Evolutionary conservation across 2,329 filamentous ascomycete genomes (phyloP).

Genomic region (Paracoccidioides lutzii): DNA sequence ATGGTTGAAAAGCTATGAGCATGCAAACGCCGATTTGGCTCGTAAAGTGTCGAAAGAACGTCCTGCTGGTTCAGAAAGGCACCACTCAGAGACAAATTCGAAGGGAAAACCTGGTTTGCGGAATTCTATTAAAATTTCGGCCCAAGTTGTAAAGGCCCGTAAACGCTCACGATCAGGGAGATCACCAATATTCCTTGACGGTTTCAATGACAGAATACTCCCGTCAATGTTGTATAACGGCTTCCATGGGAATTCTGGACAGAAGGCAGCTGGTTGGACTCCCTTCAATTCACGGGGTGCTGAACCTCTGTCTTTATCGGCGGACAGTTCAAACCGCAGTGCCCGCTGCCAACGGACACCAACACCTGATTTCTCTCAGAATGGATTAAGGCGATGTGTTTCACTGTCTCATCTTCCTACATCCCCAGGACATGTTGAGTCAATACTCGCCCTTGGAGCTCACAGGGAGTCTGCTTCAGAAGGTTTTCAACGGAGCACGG

Average conservation of each 20-base stretch:
- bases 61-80: background rate
- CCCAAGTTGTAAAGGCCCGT: background rate
- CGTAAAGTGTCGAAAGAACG: constrained; percentile 19
- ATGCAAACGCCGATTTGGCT: constrained; percentile 14
- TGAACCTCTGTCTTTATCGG: background rate
- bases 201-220: background rate
- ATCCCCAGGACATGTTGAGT: background rate
- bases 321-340: too few species aligned
- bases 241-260: background rate
- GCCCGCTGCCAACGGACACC: background rate
- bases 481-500: background rate
- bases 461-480: background rate
- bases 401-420: background rate
- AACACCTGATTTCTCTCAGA: background rate
- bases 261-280: background rate
- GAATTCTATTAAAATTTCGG: background rate
- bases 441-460: background rate
- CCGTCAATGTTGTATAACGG: background rate
- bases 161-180: background rate
- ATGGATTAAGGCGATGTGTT: background rate
- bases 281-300: background rate
- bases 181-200: background rate
- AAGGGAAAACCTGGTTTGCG: background rate
- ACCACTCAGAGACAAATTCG: background rate
- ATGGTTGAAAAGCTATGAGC: constrained; percentile 18